phyloP scores from a whole-genome alignment of 2,329 filamentous ascomycete genomes.

The Thielaviopsis populi region DNA sequence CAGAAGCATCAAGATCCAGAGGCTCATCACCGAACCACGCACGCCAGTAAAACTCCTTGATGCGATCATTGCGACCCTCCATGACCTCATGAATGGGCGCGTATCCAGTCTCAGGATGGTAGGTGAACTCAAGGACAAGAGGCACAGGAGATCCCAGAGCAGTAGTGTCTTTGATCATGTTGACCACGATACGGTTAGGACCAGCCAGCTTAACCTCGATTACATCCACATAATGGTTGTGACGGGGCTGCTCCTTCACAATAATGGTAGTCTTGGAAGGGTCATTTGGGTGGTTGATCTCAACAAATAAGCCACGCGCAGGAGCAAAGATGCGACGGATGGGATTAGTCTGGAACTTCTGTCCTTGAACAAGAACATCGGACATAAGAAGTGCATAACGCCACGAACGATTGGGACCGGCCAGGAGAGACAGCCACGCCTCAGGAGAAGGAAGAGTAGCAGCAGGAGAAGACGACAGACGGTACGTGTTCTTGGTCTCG shows the following conservation, averaged over 20 bases:
- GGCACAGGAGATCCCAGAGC: slow-evolving; percentile 70
- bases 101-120: slow-evolving; percentile 89
- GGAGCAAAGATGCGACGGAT: slow-evolving; percentile 84
- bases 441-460: slow-evolving; percentile 63
- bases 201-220: slow-evolving; percentile 66
- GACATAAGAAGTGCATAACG: slow-evolving; percentile 86
- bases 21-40: slow-evolving; percentile 88
- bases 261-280: slow-evolving; percentile 70
- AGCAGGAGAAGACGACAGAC: slow-evolving; percentile 60
- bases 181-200: slow-evolving; percentile 69
- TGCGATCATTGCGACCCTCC: slow-evolving; percentile 87
- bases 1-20: slow-evolving; percentile 68
- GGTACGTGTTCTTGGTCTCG: slow-evolving; percentile 63
- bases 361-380: slow-evolving; percentile 85
- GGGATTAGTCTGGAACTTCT: slow-evolving; percentile 95
- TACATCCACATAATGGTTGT: slow-evolving; percentile 75
- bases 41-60: slow-evolving; percentile 98
- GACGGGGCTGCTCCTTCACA: slow-evolving; percentile 73
- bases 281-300: slow-evolving; percentile 70
- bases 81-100: slow-evolving; percentile 97
- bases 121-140: slow-evolving; percentile 75
- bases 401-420: slow-evolving; percentile 78
- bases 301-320: slow-evolving; percentile 71
- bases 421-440: slow-evolving; percentile 76
- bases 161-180: slow-evolving; percentile 85